Evolutionary conservation across 1,284 basidiomycete species (phyloP).

Genomic region (Moesziomyces antarcticus): DNA sequence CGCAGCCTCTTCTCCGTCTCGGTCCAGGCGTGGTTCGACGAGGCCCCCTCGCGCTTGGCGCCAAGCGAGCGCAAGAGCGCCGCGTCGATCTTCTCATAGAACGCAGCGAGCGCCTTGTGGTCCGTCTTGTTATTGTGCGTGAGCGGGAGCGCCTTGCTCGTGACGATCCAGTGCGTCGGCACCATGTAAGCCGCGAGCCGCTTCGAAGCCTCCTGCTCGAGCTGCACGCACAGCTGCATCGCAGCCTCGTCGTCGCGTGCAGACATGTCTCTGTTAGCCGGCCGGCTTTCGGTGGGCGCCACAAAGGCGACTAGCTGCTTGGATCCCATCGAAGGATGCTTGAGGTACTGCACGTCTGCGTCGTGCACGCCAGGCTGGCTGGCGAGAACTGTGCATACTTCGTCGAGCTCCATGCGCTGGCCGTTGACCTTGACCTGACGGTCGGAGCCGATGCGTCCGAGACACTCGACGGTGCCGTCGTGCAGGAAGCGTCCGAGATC

Average conservation of each 20-base stretch:
- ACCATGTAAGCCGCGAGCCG: conserved; percentile 62
- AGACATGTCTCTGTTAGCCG: conserved; percentile 4
- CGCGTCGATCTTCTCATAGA: conserved; percentile 37
- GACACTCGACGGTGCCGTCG: conserved; percentile 59
- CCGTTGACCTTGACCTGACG: conserved; percentile 67
- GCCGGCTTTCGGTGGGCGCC: conserved; percentile 8
- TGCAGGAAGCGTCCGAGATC: conserved; percentile 63
- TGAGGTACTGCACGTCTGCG: conserved; percentile 58
- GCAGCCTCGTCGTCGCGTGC: conserved; percentile 37
- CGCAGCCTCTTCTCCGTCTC: conserved; percentile 36
- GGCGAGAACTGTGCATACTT: conserved; percentile 57
- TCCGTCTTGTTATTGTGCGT: conserved; percentile 67
- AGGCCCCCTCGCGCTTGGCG: conserved; percentile 16
- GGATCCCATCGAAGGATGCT: conserved; percentile 53
- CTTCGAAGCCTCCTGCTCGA: conserved; percentile 45
- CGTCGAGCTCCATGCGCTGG: conserved; percentile 66
- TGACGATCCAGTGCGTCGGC: conserved; percentile 55
- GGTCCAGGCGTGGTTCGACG: conserved; percentile 25
- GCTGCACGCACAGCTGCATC: conserved; percentile 29
- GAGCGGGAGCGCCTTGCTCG: conserved; percentile 48
- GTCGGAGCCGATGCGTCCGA: conserved; percentile 59
- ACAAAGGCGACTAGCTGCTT: conserved; percentile 64
- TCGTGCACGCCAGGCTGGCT: conserved; percentile 41
- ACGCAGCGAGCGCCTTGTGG: conserved; percentile 36
- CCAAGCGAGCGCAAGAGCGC: conserved; percentile 26